These are phyloP conservation scores for Monilinia polystroma DNA, from an alignment of 2,329 filamentous ascomycete genomes.

Conservation along the genomic window DNA sequence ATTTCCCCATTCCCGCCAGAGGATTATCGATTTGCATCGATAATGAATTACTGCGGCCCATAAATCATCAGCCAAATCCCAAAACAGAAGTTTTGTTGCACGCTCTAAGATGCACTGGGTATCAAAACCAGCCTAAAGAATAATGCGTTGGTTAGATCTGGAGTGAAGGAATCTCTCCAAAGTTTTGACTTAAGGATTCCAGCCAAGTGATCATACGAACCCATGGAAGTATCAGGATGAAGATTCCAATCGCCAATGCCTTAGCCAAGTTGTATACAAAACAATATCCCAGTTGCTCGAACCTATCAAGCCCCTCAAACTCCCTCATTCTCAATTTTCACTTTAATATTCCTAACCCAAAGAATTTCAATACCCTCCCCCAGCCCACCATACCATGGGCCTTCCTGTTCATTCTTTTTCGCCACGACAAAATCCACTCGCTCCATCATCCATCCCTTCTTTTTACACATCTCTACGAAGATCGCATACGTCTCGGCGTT, in stretches of 20 bases:
- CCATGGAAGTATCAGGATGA: too few relatives aligned
- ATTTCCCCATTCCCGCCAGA: neutral
- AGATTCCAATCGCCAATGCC: neutral
- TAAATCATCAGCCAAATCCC: neutral
- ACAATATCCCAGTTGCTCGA: neutral
- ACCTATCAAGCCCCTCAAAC: too few relatives aligned
- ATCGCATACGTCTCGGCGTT: slow-evolving; percentile 66
- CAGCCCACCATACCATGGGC: slow-evolving; percentile 58
- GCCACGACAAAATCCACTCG: slow-evolving; percentile 47
- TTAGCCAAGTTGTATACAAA: neutral
- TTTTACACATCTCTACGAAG: slow-evolving; percentile 58
- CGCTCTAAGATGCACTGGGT: neutral
- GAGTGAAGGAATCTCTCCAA: neutral
- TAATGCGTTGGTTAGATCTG: neutral
- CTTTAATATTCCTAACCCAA: slow-evolving; percentile 5
- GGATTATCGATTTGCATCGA: neutral
- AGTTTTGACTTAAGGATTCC: neutral
- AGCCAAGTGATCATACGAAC: neutral
- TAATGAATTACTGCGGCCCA: neutral
- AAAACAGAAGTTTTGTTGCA: neutral
- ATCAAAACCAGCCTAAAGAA: too few relatives aligned
- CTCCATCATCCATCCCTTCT: slow-evolving; percentile 44
- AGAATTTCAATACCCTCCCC: slow-evolving; percentile 18
- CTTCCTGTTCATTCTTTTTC: slow-evolving; percentile 48
- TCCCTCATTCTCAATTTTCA: neutral